phyloP scores from a whole-genome alignment of 106 monocot genomes.

The Apostasia ramifera region DNA sequence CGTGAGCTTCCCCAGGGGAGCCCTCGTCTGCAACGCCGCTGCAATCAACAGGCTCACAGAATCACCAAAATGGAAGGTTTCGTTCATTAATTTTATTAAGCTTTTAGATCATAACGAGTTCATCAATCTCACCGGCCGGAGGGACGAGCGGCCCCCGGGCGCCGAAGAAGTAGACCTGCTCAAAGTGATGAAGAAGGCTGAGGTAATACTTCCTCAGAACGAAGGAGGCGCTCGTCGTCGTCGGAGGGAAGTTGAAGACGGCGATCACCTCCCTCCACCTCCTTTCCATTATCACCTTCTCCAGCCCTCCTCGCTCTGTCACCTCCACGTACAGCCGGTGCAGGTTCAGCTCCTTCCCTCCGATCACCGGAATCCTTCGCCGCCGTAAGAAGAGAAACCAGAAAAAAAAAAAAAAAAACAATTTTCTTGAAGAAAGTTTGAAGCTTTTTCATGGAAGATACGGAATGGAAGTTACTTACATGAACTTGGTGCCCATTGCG shows the following conservation, averaged over 20 bases:
- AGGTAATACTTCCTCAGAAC: conserved; percentile 85
- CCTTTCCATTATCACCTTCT: conserved; percentile 67
- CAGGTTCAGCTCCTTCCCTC: conserved; percentile 75
- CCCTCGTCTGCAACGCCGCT: conserved; percentile 44
- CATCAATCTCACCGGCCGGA: conserved; percentile 37
- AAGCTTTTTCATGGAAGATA: not conserved
- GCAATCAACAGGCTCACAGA: not conserved
- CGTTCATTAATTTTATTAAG: not conserved
- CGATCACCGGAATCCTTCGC: conserved; percentile 76
- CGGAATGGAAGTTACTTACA: conserved; percentile 24
- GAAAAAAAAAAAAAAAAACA: conserved; percentile 2
- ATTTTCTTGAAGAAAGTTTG: not conserved
- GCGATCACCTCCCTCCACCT: conserved; percentile 82
- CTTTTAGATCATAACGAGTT: not conserved
- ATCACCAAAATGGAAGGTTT: not conserved
- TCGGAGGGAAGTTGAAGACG: conserved; percentile 67
- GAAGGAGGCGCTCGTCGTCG: conserved; percentile 87
- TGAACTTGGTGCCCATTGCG: conserved; percentile 63
- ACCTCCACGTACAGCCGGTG: conserved; percentile 72
- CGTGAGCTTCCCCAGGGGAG: conserved; percentile 25
- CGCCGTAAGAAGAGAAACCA: not conserved
- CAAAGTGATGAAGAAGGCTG: conserved; percentile 70
- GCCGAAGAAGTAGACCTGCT: conserved; percentile 79
- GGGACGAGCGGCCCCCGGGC: conserved; percentile 30
- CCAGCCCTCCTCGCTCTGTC: conserved; percentile 66